Percentiles rank a stretch among this genome's conserved stretches.
Conservation (phyloP, 768 basidiomycete genomes). For the Leucosporidium creatinivorum region DNA sequence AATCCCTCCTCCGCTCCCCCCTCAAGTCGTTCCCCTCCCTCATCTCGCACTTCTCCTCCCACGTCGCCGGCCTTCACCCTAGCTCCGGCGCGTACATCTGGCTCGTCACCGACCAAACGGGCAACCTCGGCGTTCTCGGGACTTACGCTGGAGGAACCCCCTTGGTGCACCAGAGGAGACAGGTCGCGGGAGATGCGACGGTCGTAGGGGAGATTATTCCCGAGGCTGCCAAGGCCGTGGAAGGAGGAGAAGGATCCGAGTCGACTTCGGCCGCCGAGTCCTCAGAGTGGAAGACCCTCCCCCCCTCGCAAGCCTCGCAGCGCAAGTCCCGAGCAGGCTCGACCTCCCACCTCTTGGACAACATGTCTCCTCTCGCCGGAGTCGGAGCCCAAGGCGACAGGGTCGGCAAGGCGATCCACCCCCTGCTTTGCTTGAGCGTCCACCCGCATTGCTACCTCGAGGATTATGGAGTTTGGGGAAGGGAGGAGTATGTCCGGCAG, state of each 20-base stretch:
- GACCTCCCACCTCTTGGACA: too few relatives aligned
- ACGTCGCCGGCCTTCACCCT: conserved; percentile 57
- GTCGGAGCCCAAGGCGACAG: too few relatives aligned
- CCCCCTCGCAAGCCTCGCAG: too few relatives aligned
- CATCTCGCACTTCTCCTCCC: conserved; percentile 67
- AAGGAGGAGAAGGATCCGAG: not conserved
- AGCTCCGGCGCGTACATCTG: conserved; percentile 68
- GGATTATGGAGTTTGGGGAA: conserved; percentile 82
- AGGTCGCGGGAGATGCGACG: conserved; percentile 33
- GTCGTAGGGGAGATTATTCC: not conserved
- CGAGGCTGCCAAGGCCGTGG: not conserved
- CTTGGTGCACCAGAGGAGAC: conserved; percentile 51
- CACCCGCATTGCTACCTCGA: conserved; percentile 82
- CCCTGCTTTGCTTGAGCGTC: conserved; percentile 66
- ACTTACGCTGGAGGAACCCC: conserved; percentile 86
- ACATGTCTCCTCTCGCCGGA: not conserved
- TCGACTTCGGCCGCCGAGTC: not conserved
- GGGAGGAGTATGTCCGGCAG: conserved; percentile 71
- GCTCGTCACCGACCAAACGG: conserved; percentile 66
- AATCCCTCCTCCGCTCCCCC: conserved; percentile 11
- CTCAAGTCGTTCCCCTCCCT: conserved; percentile 62
- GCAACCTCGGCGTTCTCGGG: conserved; percentile 64
- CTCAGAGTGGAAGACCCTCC: too few relatives aligned
- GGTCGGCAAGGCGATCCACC: conserved; percentile 55
- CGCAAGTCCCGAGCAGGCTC: too few relatives aligned